phyloP scores from a whole-genome alignment of 2,329 filamentous ascomycete species.

The Nannizziopsis barbatae region DNA sequence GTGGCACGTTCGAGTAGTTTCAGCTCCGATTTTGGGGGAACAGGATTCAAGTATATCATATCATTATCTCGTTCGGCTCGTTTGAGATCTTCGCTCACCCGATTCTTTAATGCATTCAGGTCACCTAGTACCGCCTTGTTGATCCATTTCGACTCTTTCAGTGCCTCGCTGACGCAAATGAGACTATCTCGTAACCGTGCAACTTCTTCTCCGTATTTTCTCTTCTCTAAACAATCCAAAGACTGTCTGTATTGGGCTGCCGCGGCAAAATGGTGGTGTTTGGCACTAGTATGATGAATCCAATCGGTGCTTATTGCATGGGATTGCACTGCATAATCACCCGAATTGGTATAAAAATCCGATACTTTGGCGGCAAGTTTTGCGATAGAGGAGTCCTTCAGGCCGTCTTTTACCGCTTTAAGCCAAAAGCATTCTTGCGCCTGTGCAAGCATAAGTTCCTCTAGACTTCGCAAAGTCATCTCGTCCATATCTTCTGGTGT shows the following conservation, averaged over 20 bases:
- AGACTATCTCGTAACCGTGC: conserved; percentile 74
- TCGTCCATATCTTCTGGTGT: conserved; percentile 94
- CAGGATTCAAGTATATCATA: conserved; percentile 75
- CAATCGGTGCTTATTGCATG: conserved; percentile 83
- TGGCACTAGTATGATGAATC: conserved; percentile 96
- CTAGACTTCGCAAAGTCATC: conserved; percentile 70
- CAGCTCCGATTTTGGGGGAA: conserved; percentile 80
- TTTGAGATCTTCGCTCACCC: conserved; percentile 77
- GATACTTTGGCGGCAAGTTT: conserved; percentile 84
- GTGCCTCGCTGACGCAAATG: conserved; percentile 68
- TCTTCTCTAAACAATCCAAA: conserved; percentile 82
- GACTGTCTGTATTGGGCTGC: conserved; percentile 89
- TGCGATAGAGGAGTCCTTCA: conserved; percentile 86
- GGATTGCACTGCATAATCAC: conserved; percentile 77
- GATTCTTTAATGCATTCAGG: conserved; percentile 67
- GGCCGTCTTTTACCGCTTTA: conserved; percentile 84
- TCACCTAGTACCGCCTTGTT: conserved; percentile 73
- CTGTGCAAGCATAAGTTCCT: conserved; percentile 77
- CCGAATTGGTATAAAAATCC: conserved; percentile 75
- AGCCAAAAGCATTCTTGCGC: conserved; percentile 98
- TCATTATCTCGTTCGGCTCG: conserved; percentile 94
- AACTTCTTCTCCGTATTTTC: conserved; percentile 90
- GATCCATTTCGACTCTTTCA: conserved; percentile 74
- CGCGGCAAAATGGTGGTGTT: conserved; percentile 93
- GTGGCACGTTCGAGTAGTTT: conserved; percentile 74